These are phyloP conservation scores for Excoecaria cochinchinensis DNA, from an alignment of 345 rosid species.

Conservation along the genomic window DNA sequence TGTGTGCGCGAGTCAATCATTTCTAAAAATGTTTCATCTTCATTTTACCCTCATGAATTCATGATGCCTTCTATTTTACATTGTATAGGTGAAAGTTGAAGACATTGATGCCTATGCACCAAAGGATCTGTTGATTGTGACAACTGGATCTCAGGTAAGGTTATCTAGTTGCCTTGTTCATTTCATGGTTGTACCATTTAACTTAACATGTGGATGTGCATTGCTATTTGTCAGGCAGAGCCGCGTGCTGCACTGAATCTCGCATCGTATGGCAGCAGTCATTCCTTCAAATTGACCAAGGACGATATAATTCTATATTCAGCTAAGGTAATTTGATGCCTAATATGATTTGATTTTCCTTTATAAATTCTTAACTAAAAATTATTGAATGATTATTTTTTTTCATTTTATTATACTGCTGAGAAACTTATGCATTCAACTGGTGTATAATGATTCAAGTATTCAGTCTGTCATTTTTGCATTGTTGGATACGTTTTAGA, in stretches of 20 bases:
- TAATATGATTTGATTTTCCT: not conserved
- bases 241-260: constrained; percentile 97
- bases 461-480: not conserved
- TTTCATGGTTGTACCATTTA: constrained; percentile 9
- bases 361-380: constrained; percentile 2
- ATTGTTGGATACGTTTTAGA: not conserved
- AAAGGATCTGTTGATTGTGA: constrained; percentile 87
- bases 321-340: constrained; percentile 67
- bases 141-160: constrained; percentile 98
- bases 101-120: constrained; percentile 96
- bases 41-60: no score
- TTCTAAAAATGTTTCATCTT: not conserved
- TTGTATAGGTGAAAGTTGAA: constrained; percentile 75
- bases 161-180: constrained; percentile 17
- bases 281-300: constrained; percentile 76
- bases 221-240: constrained; percentile 79
- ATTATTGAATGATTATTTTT: not conserved
- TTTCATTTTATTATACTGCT: constrained; percentile 12
- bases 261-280: constrained; percentile 91
- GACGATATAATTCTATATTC: constrained; percentile 88
- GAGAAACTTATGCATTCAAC: not conserved
- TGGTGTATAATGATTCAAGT: not conserved
- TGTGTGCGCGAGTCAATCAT: not conserved
- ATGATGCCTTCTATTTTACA: constrained; percentile 12
- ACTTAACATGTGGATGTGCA: constrained; percentile 33